These are phyloP conservation scores for Verruconis gallopava DNA, from an alignment of 2,329 filamentous ascomycete genomes.

Conservation along the genomic window DNA sequence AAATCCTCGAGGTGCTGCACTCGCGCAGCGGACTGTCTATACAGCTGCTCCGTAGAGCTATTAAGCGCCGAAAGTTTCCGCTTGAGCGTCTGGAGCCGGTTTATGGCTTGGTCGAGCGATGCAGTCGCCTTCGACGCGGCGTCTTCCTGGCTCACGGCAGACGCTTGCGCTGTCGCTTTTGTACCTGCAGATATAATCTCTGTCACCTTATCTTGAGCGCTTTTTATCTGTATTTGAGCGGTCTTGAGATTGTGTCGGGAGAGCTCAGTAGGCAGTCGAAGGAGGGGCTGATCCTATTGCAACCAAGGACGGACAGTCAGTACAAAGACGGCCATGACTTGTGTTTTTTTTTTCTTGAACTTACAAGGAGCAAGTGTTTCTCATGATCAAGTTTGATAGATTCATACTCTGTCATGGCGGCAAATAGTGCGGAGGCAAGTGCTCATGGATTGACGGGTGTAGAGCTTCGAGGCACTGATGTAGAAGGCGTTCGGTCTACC, in stretches of 20 bases:
- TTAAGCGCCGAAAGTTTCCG: constrained; percentile 68
- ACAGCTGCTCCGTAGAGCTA: constrained; percentile 25
- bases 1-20: constrained; percentile 71
- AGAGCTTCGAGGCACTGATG: no score
- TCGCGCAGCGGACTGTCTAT: constrained; percentile 36
- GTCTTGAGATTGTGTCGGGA: constrained; percentile 89
- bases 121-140: constrained; percentile 56
- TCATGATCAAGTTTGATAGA: constrained; percentile 60
- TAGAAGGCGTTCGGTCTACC: no score
- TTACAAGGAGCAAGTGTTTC: constrained; percentile 61
- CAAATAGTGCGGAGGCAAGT: no score
- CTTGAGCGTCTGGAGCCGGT: constrained; percentile 73
- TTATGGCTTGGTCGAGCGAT: constrained; percentile 73
- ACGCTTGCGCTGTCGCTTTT: constrained; percentile 46
- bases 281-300: constrained; percentile 74
- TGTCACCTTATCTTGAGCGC: constrained; percentile 51
- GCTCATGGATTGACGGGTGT: no score
- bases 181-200: constrained; percentile 40
- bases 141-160: constrained; percentile 29
- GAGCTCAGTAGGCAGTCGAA: constrained; percentile 85
- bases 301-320: no score
- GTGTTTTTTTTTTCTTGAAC: no score
- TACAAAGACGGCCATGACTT: background rate
- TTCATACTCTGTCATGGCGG: constrained; percentile 27
- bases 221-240: constrained; percentile 64